Evolutionary conservation across 148 eudicot species (phyloP).

Genomic region (Vaccinium myrtillus): DNA sequence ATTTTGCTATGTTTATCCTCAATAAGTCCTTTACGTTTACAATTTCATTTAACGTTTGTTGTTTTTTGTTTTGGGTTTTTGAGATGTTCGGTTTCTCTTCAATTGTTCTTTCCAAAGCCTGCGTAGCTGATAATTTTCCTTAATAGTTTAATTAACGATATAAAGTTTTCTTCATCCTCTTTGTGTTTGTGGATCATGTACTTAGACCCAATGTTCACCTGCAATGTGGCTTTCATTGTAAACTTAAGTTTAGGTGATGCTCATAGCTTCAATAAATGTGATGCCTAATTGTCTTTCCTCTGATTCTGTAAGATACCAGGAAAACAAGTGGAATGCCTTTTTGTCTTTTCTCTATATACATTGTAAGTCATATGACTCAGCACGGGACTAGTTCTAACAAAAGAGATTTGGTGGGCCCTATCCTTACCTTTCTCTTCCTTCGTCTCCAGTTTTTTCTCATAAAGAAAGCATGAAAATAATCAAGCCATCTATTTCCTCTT

Average conservation of each 20-base stretch:
- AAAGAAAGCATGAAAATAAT: neutral
- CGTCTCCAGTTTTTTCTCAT: neutral
- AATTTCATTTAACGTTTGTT: neutral
- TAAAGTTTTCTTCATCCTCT: neutral
- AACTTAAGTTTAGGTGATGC: neutral
- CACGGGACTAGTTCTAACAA: neutral
- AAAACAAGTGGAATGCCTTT: neutral
- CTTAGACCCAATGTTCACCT: neutral
- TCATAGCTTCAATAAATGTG: neutral
- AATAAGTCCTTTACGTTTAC: neutral
- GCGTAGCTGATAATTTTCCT: slow-evolving; percentile 4
- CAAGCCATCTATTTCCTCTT: too few relatives aligned
- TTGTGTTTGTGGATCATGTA: neutral
- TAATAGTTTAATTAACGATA: neutral
- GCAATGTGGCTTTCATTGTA: too few relatives aligned
- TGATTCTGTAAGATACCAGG: neutral
- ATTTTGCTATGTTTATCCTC: neutral
- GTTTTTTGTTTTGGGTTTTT: neutral
- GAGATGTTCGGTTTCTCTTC: neutral
- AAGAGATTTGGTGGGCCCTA: slow-evolving; percentile 11
- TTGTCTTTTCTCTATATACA: neutral
- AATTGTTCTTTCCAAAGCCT: neutral
- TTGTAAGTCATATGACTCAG: neutral
- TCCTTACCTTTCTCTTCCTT: neutral
- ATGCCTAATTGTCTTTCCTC: neutral